Base-by-base conservation (phyloP, 1,284 basidiomycete genomes). In the Prillingera fragicola region DNA sequence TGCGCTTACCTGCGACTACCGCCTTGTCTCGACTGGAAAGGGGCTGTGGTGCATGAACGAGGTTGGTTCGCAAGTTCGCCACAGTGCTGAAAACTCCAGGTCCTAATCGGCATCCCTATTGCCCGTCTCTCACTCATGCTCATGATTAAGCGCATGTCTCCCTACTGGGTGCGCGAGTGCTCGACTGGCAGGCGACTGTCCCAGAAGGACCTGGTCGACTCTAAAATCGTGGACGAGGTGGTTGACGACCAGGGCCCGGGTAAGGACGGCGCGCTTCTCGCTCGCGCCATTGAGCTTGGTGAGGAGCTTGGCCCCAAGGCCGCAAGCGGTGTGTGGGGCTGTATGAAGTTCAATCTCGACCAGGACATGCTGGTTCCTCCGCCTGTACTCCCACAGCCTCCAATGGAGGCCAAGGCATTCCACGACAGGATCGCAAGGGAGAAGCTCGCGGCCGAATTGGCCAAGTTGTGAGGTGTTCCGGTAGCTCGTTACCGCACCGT, bases 41-140 rank as follows among this genome's bases (percentile, higher is more conserved):
- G 84, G 85, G 8, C 91, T 87, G 82, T 72, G 88, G 47, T 87
- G 81, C 66, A 94, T 95, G 89, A 95, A 95, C 65, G 91, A 96
- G 73, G 85, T 87, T 52, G 52, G 67, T 55, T 41, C 18, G 12
- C 35, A 15, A 3, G 4, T 26, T 15, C 27, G 14, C 6, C 27
- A 22, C 25, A 29, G 36, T 29, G n/a, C n/a, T n/a, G n/a, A n/a
- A n/a, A 35, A 38, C 26, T 15, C 1, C 51, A 88, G 86, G 74
- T 90, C 39, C 81, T 84, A 62, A 87, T 91, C 58, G 87, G 87
- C 35, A 84, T 87, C 13, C 75, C 80, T 1, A 81, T 85, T 75
- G 87, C 88, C 1, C 74, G 79, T 41, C 82, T 83, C 0, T 82
- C 91, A 57, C 75, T 80, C 5, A 75, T 78, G 5, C 68, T 91